Evolutionary conservation across 352 stramenopile species (phyloP).

Genomic region (Halophytophthora batemanensis): DNA sequence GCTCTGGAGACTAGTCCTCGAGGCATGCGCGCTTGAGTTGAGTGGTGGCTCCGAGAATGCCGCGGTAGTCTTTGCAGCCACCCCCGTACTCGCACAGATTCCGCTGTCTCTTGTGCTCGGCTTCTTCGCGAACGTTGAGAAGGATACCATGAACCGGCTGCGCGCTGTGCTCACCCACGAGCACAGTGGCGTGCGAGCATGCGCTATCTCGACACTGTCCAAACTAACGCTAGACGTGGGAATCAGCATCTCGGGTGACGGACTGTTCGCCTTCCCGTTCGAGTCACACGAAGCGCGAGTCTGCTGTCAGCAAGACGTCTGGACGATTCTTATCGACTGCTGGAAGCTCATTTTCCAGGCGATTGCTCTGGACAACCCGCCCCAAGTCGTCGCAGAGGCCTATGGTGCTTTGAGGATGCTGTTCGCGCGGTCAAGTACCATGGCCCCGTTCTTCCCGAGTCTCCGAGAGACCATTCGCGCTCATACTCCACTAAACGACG

Average conservation of each 20-base stretch:
- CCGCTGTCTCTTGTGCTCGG: constrained; percentile 55
- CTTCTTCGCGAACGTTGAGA: constrained; percentile 63
- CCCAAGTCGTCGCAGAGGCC: constrained; percentile 19
- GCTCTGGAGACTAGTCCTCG: constrained; percentile 63
- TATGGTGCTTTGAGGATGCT: constrained; percentile 60
- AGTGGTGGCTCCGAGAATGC: constrained; percentile 64
- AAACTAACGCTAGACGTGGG: constrained; percentile 50
- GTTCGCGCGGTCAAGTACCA: constrained; percentile 44
- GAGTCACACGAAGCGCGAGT: constrained; percentile 81
- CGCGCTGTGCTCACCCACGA: constrained; percentile 65
- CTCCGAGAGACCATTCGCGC: constrained; percentile 20
- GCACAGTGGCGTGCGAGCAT: constrained; percentile 50
- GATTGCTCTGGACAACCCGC: constrained; percentile 26
- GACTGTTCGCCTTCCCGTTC: constrained; percentile 71
- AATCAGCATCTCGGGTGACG: constrained; percentile 47
- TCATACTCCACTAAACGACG: constrained; percentile 60
- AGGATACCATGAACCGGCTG: constrained; percentile 80
- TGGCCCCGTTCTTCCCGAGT: constrained; percentile 27
- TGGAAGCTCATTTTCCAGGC: constrained; percentile 83
- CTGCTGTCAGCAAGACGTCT: constrained; percentile 78
- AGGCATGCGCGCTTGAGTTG: constrained; percentile 62
- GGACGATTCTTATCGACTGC: constrained; percentile 69
- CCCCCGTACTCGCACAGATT: constrained; percentile 56
- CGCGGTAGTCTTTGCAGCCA: constrained; percentile 39
- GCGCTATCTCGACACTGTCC: constrained; percentile 57